Conservation (phyloP, 2,329 filamentous ascomycete species). For the Bisporella sp. region DNA sequence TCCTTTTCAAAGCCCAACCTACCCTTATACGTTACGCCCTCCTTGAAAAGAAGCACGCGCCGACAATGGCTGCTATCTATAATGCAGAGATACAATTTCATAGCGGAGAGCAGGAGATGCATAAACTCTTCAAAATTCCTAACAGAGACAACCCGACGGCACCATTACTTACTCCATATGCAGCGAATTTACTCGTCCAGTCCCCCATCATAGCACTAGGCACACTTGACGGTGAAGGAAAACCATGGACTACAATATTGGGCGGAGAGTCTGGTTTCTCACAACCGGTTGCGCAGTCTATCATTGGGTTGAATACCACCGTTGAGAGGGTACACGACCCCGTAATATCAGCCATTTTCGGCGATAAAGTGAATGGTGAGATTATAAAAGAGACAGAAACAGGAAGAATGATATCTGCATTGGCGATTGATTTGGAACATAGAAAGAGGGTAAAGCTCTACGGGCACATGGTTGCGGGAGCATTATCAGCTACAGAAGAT, state of each 20-base stretch:
- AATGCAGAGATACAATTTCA: slow-evolving; percentile 31
- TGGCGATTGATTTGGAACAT: slow-evolving; percentile 57
- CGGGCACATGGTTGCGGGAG: slow-evolving; percentile 62
- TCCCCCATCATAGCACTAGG: slow-evolving; percentile 67
- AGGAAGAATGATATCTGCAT: slow-evolving; percentile 50
- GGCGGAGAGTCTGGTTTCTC: slow-evolving; percentile 67
- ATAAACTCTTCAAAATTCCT: slow-evolving; percentile 52
- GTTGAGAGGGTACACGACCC: slow-evolving; percentile 61
- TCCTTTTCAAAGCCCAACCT: too few relatives aligned
- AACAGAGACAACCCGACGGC: slow-evolving; percentile 57
- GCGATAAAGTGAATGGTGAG: slow-evolving; percentile 35
- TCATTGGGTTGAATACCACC: slow-evolving; percentile 55
- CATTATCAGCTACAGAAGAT: slow-evolving; percentile 32
- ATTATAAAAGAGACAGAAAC: slow-evolving; percentile 25
- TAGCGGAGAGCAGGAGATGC: slow-evolving; percentile 59
- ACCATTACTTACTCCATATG: slow-evolving; percentile 52
- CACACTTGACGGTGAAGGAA: slow-evolving; percentile 54
- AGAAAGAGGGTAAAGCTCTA: slow-evolving; percentile 67
- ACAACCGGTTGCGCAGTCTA: slow-evolving; percentile 48
- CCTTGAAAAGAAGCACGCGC: neutral
- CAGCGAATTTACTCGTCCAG: slow-evolving; percentile 49
- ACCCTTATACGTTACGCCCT: too few relatives aligned
- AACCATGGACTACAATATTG: slow-evolving; percentile 72
- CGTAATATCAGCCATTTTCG: slow-evolving; percentile 56
- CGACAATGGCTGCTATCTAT: slow-evolving; percentile 1